Evolutionary conservation across 257 asterid genomes (phyloP).

Genomic region (Solanum lycopersicoides): DNA sequence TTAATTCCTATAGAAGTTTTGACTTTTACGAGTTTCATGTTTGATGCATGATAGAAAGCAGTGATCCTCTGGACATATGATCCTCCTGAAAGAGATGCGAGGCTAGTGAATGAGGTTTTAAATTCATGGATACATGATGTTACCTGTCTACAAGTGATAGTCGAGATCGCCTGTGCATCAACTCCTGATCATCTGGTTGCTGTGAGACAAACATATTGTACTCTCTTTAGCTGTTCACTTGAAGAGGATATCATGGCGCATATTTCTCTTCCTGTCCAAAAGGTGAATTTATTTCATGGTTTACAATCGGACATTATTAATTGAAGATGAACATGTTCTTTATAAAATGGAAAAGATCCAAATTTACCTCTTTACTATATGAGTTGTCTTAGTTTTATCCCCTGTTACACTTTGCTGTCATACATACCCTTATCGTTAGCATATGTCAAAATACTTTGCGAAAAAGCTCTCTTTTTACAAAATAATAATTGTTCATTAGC

Average conservation of each 20-base stretch:
- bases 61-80: slow-evolving; percentile 56
- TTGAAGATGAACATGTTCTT: background rate
- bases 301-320: background rate
- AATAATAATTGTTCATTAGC: background rate
- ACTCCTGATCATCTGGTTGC: slow-evolving; percentile 63
- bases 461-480: background rate
- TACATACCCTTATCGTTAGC: background rate
- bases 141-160: slow-evolving; percentile 35
- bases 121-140: slow-evolving; percentile 29
- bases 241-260: slow-evolving; percentile 61
- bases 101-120: slow-evolving; percentile 57
- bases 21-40: background rate
- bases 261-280: slow-evolving; percentile 48
- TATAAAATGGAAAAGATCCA: slow-evolving; percentile 55
- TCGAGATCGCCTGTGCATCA: slow-evolving; percentile 69
- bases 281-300: slow-evolving; percentile 22
- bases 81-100: slow-evolving; percentile 75
- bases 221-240: slow-evolving; percentile 46
- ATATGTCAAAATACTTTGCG: background rate
- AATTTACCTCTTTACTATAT: slow-evolving; percentile 28
- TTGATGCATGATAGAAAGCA: slow-evolving; percentile 38
- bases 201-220: slow-evolving; percentile 53
- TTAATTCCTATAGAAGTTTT: background rate
- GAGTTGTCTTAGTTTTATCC: slow-evolving; percentile 17
- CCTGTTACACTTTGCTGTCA: slow-evolving; percentile 28